These are phyloP conservation scores for Lichtheimia ornata DNA, from an alignment of 371 early-diverging fungal species.

Conservation along the genomic window DNA sequence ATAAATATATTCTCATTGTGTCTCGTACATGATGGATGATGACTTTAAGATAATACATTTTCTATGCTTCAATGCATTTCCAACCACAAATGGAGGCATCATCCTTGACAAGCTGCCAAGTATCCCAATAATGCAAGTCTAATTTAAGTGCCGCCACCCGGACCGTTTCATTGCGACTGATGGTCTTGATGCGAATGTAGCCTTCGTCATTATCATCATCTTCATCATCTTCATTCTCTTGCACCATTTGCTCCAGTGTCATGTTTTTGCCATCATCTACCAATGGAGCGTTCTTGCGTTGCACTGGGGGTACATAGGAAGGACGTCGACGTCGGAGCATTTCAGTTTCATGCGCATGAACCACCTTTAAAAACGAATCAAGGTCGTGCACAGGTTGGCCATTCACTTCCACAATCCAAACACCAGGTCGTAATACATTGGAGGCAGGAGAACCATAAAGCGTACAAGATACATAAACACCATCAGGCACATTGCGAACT, in stretches of 20 bases:
- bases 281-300: constrained; percentile 7
- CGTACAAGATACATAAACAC: constrained; percentile 75
- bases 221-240: constrained; percentile 28
- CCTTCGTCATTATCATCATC: constrained; percentile 56
- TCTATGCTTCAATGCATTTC: constrained; percentile 34
- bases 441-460: constrained; percentile 72
- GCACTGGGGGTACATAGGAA: constrained; percentile 33
- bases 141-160: constrained; percentile 68
- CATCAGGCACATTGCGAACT: constrained; percentile 64
- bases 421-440: constrained; percentile 41
- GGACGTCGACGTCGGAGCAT: constrained; percentile 28
- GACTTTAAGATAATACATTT: too few relatives aligned
- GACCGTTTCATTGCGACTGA: constrained; percentile 56
- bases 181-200: constrained; percentile 70
- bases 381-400: constrained; percentile 48
- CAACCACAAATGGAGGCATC: constrained; percentile 58
- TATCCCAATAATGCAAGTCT: constrained; percentile 75
- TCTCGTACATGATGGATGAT: too few relatives aligned
- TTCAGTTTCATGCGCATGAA: constrained; percentile 40
- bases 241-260: background rate
- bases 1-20: too few relatives aligned
- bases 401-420: constrained; percentile 59
- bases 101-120: constrained; percentile 63
- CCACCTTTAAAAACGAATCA: constrained; percentile 53
- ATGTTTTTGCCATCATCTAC: too few relatives aligned